Conservation (phyloP, 495 filamentous ascomycete genomes). For the Neurospora pannonica region DNA sequence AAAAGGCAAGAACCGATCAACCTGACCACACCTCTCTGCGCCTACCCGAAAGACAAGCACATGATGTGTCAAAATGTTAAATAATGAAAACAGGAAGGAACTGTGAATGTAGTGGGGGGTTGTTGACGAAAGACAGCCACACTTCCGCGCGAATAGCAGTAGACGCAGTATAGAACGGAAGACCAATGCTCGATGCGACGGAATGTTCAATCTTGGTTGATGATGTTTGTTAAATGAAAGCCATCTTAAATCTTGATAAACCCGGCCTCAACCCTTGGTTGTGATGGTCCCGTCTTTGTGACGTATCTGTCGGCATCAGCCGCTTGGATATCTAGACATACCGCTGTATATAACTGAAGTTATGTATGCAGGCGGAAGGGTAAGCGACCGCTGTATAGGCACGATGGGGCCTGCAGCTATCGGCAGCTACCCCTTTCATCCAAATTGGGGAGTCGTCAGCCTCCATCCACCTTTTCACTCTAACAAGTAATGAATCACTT, state of each 20-base stretch:
- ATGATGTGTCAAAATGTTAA: neutral
- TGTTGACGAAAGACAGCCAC: neutral
- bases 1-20: neutral
- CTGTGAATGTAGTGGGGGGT: neutral
- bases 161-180: neutral
- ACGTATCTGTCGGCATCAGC: neutral
- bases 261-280: neutral
- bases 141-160: neutral
- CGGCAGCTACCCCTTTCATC: neutral
- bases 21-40: neutral
- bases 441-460: neutral
- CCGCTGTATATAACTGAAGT: neutral
- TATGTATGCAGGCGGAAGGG: neutral
- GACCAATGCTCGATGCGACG: neutral
- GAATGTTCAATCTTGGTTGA: neutral
- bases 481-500: neutral
- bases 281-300: neutral
- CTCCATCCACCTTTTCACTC: neutral
- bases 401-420: neutral
- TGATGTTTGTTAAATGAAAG: neutral
- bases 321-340: neutral
- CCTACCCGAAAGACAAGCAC: neutral
- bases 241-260: neutral
- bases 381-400: neutral
- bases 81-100: neutral